These are phyloP conservation scores for Xerocomus spinulosus DNA, from an alignment of 768 basidiomycete genomes.

Conservation along the genomic window DNA sequence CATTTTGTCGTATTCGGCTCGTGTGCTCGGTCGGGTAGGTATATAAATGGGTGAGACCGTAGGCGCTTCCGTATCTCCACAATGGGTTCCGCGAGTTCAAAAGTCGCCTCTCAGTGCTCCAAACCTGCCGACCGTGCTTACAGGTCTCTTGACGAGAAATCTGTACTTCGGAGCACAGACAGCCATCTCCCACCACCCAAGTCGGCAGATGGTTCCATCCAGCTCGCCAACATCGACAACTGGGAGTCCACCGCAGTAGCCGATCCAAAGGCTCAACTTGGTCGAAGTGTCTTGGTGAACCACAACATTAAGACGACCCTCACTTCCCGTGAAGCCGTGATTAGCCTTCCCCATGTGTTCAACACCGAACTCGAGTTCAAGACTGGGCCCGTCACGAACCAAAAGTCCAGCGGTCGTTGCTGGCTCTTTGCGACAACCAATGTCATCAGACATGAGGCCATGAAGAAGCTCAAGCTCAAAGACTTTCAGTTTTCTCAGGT, in stretches of 20 bases:
- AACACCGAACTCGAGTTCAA: constrained; percentile 77
- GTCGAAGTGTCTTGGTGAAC: constrained; percentile 73
- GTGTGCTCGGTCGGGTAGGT: constrained; percentile 13
- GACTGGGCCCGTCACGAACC: constrained; percentile 79
- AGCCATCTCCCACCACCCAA: constrained; percentile 14
- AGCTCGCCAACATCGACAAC: constrained; percentile 50
- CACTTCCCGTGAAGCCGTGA: constrained; percentile 53
- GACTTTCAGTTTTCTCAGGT: constrained; percentile 93
- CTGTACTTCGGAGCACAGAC: not conserved
- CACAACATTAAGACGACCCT: constrained; percentile 60
- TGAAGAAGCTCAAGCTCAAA: constrained; percentile 79
- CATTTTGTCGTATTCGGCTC: constrained; percentile 6
- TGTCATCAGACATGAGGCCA: constrained; percentile 75
- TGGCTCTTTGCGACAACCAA: constrained; percentile 96
- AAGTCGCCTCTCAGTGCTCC: constrained; percentile 15
- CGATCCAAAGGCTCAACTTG: constrained; percentile 62
- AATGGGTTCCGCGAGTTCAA: constrained; percentile 28
- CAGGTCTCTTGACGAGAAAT: constrained; percentile 28
- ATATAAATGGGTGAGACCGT: constrained; percentile 18
- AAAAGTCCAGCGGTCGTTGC: constrained; percentile 86
- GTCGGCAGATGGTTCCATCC: constrained; percentile 60
- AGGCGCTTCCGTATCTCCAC: not conserved
- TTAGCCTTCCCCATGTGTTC: constrained; percentile 75
- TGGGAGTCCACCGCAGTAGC: constrained; percentile 60
- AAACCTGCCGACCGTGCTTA: constrained; percentile 16